Evolutionary conservation across 768 basidiomycete species (phyloP), one percentile per base, ranked within the genome.

Genomic region (Boletus sp.): DNA sequence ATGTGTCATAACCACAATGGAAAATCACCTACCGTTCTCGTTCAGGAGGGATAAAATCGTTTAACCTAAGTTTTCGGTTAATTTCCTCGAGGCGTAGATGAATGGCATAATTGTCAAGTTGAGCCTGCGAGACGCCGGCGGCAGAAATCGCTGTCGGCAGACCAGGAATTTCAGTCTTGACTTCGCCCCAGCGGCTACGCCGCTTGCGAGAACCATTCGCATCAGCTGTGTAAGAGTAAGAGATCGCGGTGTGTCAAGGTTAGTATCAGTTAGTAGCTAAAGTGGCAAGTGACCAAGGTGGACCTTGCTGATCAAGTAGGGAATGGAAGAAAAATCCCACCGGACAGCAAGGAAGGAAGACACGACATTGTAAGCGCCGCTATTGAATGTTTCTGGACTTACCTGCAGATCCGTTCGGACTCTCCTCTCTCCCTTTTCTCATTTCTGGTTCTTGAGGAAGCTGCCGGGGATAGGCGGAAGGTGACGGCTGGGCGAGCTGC

Each of bases 41-140:
- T 60, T 98, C 96, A 19, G 96, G 93, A 46, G 97, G 97, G 48
- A 99, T 84, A 64, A 92, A 94, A 65, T 98, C 94, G 59, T 97
- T 97, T 58, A 94, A 74, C 56, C 95, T 78, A 25, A 99, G 79
- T 73, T 98, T 97, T 63, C 93, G 83, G 67, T 96, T 95, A 68
- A 99, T 98, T 75, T 99, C 97, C 74, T 99, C 97, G 46, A 99
- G 77, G 50, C 97, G 83, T 45, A 98, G 79, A 67, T 97, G 93
- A 51, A 95, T 93, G 33, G 97, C 96, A 72, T 99, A 99, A 67
- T 93, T 95, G 74, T 98, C 96, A 50, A 99, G 86, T 71, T 98
- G 95, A 49, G 88, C 86, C 68, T 94, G 93, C 23, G 94, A 93
- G 49, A 99, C 93, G 56, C 96, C 94, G 43, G 89, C 86, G 41